Percentiles rank a stretch among this genome's conserved stretches.
Evolutionary conservation across 306 rosid species (phyloP).

Genomic region (Gastrolobium villosum): DNA sequence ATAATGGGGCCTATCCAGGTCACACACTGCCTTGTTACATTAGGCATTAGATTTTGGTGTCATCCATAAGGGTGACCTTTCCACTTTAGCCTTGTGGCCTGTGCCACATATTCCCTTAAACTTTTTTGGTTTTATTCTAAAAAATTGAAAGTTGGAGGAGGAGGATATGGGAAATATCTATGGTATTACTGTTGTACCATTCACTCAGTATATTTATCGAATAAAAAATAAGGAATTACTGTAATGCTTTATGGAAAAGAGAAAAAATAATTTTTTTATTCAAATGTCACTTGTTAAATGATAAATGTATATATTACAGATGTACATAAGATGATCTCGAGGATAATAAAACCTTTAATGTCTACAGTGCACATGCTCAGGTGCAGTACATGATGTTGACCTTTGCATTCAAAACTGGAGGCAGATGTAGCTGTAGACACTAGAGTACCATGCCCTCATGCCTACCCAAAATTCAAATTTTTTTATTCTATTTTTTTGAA

Average conservation of each 20-base stretch:
- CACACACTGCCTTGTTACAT: constrained; percentile 45
- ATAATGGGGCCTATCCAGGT: constrained; percentile 9
- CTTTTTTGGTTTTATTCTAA: constrained; percentile 34
- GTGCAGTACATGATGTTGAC: constrained; percentile 51
- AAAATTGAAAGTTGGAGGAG: constrained; percentile 11
- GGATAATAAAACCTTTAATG: constrained; percentile 32
- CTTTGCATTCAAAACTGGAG: constrained; percentile 47
- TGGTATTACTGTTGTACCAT: too few relatives aligned
- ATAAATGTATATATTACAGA: too few relatives aligned
- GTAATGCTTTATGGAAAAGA: too few relatives aligned
- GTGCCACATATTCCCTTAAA: constrained; percentile 39
- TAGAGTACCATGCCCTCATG: background rate
- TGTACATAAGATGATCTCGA: too few relatives aligned
- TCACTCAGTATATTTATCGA: too few relatives aligned
- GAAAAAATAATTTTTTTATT: too few relatives aligned
- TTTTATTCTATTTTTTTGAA: constrained; percentile 37
- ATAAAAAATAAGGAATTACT: too few relatives aligned
- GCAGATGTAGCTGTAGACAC: constrained; percentile 29
- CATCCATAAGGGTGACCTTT: constrained; percentile 58
- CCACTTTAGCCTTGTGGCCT: constrained; percentile 44
- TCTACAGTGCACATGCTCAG: constrained; percentile 44
- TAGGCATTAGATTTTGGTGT: constrained; percentile 56
- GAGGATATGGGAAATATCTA: too few relatives aligned
- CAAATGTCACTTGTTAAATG: too few relatives aligned
- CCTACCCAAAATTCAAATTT: constrained; percentile 16